These are phyloP conservation scores for Elsinoe fawcettii DNA, from an alignment of 2,329 filamentous ascomycete species.

Conservation along the genomic window DNA sequence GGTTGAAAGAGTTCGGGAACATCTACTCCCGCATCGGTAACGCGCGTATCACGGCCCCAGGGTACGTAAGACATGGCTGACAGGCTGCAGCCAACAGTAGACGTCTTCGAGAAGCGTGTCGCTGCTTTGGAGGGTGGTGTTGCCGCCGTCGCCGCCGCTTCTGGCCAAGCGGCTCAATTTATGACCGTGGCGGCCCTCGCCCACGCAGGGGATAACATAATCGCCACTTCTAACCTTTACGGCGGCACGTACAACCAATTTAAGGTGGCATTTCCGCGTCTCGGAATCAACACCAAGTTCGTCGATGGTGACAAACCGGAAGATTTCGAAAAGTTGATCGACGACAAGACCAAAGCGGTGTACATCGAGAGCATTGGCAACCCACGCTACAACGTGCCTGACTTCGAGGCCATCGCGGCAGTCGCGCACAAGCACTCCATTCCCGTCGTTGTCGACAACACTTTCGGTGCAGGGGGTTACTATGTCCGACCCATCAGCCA, in stretches of 20 bases:
- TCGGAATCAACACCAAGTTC: slow-evolving; percentile 85
- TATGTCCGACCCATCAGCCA: slow-evolving; percentile 80
- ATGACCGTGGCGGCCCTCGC: slow-evolving; percentile 81
- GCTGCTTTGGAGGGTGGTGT: slow-evolving; percentile 92
- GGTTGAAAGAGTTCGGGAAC: slow-evolving; percentile 94
- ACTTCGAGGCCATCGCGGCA: slow-evolving; percentile 79
- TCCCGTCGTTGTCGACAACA: slow-evolving; percentile 71
- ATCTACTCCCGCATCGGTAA: slow-evolving; percentile 96
- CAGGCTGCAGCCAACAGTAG: slow-evolving; percentile 93
- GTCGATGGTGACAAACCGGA: slow-evolving; percentile 70
- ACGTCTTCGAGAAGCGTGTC: slow-evolving; percentile 93
- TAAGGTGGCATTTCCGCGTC: slow-evolving; percentile 79
- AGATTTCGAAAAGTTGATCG: slow-evolving; percentile 74
- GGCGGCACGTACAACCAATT: slow-evolving; percentile 97
- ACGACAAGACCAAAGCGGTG: slow-evolving; percentile 87
- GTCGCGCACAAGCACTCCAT: slow-evolving; percentile 62
- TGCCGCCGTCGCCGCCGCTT: slow-evolving; percentile 74
- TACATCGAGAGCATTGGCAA: slow-evolving; percentile 93
- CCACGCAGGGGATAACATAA: slow-evolving; percentile 82
- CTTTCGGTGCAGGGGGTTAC: slow-evolving; percentile 88
- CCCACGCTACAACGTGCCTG: slow-evolving; percentile 85
- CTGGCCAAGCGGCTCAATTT: slow-evolving; percentile 87
- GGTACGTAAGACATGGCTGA: no score
- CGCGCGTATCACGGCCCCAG: no score
- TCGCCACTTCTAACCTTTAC: slow-evolving; percentile 84